phyloP scores from a whole-genome alignment of 306 rosid species.

The Fagus crenata region DNA sequence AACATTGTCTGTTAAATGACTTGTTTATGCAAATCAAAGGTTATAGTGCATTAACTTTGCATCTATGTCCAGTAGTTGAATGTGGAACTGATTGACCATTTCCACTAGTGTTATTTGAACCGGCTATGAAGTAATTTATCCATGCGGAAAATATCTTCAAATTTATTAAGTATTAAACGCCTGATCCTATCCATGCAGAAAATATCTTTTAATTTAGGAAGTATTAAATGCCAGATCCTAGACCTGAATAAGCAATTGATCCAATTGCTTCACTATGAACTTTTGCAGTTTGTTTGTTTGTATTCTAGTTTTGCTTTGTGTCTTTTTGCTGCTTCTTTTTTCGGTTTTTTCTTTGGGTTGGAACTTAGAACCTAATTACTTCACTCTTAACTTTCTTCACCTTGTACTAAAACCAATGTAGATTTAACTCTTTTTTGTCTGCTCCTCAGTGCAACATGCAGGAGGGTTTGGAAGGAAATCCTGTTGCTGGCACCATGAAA shows the following conservation, averaged over 20 bases:
- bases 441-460: constrained; percentile 71
- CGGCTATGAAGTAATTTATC: neutral
- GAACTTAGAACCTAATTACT: neutral
- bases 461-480: constrained; percentile 97
- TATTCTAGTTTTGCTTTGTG: neutral
- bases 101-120: neutral
- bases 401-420: constrained; percentile 4
- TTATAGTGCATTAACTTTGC: neutral
- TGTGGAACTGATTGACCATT: neutral
- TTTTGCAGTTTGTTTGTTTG: neutral
- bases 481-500: constrained; percentile 73
- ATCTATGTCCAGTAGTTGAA: neutral
- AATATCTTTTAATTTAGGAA: neutral
- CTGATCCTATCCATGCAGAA: neutral
- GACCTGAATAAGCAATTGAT: neutral
- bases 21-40: neutral
- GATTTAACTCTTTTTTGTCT: constrained; percentile 11
- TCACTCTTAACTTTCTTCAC: neutral
- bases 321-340: neutral
- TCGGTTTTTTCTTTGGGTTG: neutral
- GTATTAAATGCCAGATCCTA: neutral
- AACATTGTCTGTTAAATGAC: neutral
- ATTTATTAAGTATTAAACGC: neutral
- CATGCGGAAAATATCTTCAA: neutral
- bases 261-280: constrained; percentile 1